Evolutionary conservation across 2,329 filamentous ascomycete species (phyloP).

Genomic region (Nemania sp.): DNA sequence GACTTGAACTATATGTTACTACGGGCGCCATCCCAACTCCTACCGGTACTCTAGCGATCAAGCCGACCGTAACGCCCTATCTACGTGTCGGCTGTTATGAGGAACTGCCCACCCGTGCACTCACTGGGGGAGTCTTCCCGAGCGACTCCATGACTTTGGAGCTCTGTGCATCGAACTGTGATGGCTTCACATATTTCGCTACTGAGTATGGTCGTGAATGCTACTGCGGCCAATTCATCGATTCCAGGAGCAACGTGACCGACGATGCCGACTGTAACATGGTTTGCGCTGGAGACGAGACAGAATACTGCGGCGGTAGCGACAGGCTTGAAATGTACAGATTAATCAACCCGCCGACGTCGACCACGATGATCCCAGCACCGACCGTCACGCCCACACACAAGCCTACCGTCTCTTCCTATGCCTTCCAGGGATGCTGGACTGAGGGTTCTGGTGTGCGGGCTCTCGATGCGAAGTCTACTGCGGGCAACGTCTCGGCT

Average conservation of each 20-base stretch:
- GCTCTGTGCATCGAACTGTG: slow-evolving; percentile 53
- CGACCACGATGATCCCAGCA: slow-evolving; percentile 32
- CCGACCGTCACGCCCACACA: slow-evolving; percentile 44
- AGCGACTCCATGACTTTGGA: slow-evolving; percentile 56
- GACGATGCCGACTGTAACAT: slow-evolving; percentile 54
- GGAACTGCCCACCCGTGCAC: slow-evolving; percentile 55
- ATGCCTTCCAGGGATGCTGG: slow-evolving; percentile 57
- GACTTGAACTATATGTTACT: slow-evolving; percentile 59
- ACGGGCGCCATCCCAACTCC: slow-evolving; percentile 53
- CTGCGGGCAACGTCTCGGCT: slow-evolving; percentile 51
- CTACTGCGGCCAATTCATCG: slow-evolving; percentile 56
- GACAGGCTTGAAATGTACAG: slow-evolving; percentile 55
- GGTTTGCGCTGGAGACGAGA: slow-evolving; percentile 53
- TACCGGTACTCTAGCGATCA: slow-evolving; percentile 52
- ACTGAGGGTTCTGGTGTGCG: slow-evolving; percentile 53
- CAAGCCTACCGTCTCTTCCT: slow-evolving; percentile 49
- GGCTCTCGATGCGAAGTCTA: slow-evolving; percentile 50
- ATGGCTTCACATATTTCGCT: slow-evolving; percentile 54
- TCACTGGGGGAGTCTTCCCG: slow-evolving; percentile 50
- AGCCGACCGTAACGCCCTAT: slow-evolving; percentile 54
- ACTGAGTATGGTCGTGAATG: slow-evolving; percentile 56
- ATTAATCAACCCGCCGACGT: slow-evolving; percentile 38
- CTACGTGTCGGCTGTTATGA: slow-evolving; percentile 56
- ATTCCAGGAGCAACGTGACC: slow-evolving; percentile 50
- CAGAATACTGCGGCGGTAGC: slow-evolving; percentile 56